Evolutionary conservation across 495 filamentous ascomycete species (phyloP), one percentile per base, ranked within the genome.

Genomic region (Hypoxylon subgilvum): DNA sequence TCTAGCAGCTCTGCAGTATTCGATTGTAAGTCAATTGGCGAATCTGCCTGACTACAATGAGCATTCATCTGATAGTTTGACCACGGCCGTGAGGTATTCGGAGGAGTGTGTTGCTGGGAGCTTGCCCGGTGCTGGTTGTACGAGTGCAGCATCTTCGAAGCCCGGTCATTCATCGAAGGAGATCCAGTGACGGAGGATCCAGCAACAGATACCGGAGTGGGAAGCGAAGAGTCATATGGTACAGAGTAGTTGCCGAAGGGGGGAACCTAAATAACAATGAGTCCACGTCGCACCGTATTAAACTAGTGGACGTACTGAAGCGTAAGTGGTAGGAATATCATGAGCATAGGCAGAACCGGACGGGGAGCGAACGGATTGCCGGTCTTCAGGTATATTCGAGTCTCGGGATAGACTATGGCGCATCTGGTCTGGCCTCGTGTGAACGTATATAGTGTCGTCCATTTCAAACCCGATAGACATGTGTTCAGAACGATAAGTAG

Each of bases 101-200:
- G 76, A 41, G 77, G 76, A 3, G 77, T 78, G 14, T 70, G 76
- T 27, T 70, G 68, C 44, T 77, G 75, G 8, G 74, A 60, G 39
- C 21, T 30, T 19, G 14, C 69, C 61, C 41, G 71, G 45, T 52
- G 72, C 49, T 56, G 74, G 67, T 16, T 68, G 53, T 76, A 76
- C 4, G 64, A 34, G 25, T 69, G 64, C 59, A 68, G 56, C 6
- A 69, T 57, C 55, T 78, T 79, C 12, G 67, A 23, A 14, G 69
- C 51, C 51, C 72, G 72, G 45, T 76, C 73, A 47, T 67, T 67
- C 45, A 76, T 54, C 39, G 72, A 72, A 27, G 77, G 77, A 25
- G 75, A 79, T 30, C 69, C 74, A n/a, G n/a, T n/a, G n/a, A n/a
- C n/a, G n/a, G n/a, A n/a, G n/a, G 75, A 79, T 30, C 69, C 74